Evolutionary conservation across 768 basidiomycete species (phyloP).

Genomic region (Plicaturopsis crispa): DNA sequence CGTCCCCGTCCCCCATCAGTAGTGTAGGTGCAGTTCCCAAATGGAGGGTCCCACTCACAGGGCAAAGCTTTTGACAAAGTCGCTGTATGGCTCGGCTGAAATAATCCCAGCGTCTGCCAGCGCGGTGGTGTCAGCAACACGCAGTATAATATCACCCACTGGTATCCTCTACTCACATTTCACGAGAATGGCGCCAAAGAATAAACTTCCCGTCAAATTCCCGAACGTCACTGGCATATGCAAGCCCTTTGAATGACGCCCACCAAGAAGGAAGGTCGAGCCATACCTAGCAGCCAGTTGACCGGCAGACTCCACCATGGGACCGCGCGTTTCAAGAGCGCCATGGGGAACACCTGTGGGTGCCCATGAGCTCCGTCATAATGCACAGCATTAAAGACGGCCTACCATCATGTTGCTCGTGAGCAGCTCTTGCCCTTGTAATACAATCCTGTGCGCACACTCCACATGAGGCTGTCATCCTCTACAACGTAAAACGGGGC

Average conservation of each 20-base stretch:
- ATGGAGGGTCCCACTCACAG: constrained; percentile 37
- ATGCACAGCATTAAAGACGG: too few species aligned
- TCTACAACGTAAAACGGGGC: not conserved
- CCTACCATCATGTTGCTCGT: constrained; percentile 74
- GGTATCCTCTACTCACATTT: constrained; percentile 38
- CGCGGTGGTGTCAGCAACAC: constrained; percentile 1
- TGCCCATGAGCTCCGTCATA: too few species aligned
- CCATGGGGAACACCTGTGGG: constrained; percentile 64
- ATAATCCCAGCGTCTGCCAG: constrained; percentile 54
- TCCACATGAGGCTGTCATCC: not conserved
- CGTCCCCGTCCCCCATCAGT: too few species aligned
- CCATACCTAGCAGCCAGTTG: constrained; percentile 62
- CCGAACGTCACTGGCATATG: constrained; percentile 51
- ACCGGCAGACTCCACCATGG: constrained; percentile 65
- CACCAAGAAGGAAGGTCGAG: not conserved
- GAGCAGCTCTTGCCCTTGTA: constrained; percentile 63
- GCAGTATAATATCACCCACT: constrained; percentile 1
- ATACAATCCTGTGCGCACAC: constrained; percentile 46
- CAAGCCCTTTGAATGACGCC: constrained; percentile 1
- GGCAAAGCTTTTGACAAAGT: constrained; percentile 46
- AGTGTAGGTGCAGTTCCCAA: not conserved
- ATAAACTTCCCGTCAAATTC: constrained; percentile 61
- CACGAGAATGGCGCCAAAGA: constrained; percentile 60
- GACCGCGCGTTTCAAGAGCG: constrained; percentile 46
- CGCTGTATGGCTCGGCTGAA: constrained; percentile 47